Evolutionary conservation across 345 rosid genomes (phyloP).

Genomic region (Hirschfeldia incana): DNA sequence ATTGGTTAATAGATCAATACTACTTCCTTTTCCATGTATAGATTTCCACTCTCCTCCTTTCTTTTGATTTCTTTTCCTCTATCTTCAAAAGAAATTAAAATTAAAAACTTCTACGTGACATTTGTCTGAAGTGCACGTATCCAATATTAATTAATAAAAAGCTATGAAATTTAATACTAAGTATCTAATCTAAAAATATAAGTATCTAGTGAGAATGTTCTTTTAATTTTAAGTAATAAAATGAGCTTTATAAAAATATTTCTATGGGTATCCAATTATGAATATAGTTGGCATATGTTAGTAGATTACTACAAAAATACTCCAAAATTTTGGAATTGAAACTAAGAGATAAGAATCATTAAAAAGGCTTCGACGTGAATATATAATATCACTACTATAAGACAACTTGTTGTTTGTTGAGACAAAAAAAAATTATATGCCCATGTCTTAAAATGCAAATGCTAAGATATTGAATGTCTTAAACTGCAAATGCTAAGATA

Average conservation of each 20-base stretch:
- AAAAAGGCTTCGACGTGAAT: neutral
- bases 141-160: neutral
- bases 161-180: neutral
- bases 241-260: neutral
- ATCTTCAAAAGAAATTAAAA: neutral
- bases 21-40: too few relatives aligned
- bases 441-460: neutral
- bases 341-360: neutral
- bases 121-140: neutral
- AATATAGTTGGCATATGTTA: constrained; percentile 11
- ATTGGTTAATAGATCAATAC: too few relatives aligned
- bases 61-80: neutral
- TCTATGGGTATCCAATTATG: neutral
- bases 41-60: neutral
- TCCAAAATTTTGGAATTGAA: neutral
- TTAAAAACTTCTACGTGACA: neutral
- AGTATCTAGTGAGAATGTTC: constrained; percentile 1
- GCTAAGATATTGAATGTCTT: too few relatives aligned
- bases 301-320: neutral
- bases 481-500: neutral
- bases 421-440: neutral
- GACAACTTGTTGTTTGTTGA: constrained; percentile 13
- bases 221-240: neutral
- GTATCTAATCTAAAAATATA: neutral
- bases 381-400: neutral